Evolutionary conservation across 495 filamentous ascomycete species (phyloP).

Genomic region (Cercophora samala): DNA sequence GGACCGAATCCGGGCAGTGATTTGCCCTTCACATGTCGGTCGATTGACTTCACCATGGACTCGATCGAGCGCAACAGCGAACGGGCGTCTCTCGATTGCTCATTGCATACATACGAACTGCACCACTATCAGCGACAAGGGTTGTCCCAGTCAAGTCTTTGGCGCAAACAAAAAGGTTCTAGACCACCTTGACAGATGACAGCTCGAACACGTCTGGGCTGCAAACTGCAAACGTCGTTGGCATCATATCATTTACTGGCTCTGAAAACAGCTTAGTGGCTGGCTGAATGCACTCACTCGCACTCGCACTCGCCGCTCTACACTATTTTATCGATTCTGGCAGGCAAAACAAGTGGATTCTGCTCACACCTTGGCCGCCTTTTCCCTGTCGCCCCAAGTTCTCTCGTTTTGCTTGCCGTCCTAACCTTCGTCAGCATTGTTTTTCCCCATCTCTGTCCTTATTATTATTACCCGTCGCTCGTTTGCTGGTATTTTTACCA

Average conservation of each 20-base stretch:
- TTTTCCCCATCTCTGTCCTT: too few species aligned
- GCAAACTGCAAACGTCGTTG: background rate
- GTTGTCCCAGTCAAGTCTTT: background rate
- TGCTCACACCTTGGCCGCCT: background rate
- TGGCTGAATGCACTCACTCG: background rate
- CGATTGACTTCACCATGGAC: background rate
- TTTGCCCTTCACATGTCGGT: background rate
- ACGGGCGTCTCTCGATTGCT: background rate
- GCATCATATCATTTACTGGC: background rate
- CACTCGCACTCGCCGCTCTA: too few species aligned
- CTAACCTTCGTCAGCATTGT: background rate
- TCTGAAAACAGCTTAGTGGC: background rate
- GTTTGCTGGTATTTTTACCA: slow-evolving; percentile 11
- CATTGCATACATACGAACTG: too few species aligned
- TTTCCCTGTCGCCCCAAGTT: background rate
- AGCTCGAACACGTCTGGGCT: too few species aligned
- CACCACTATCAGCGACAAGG: background rate
- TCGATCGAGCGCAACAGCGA: background rate
- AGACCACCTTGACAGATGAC: background rate
- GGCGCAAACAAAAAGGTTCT: background rate
- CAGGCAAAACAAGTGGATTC: too few species aligned
- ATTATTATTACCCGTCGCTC: background rate
- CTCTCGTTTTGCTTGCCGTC: background rate
- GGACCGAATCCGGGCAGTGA: background rate
- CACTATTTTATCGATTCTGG: too few species aligned